A percentile compares a stretch with the other conserved stretches of the same genome.
Conservation (phyloP, 78 protist species). For the Dictyostelium discoideum region DNA sequence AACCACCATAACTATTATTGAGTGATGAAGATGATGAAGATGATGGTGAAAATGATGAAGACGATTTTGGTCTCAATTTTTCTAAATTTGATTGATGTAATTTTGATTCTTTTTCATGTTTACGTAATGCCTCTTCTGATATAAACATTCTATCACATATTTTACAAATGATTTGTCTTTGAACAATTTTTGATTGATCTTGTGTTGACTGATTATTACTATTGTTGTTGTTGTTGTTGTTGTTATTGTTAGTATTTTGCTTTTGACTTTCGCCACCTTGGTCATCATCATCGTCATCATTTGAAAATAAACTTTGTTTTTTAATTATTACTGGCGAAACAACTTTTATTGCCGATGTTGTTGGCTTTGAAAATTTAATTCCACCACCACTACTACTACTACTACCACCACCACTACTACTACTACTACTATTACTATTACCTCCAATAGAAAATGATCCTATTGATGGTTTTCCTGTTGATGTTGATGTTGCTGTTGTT, state of each 20-base stretch:
- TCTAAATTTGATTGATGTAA: slow-evolving; percentile 38
- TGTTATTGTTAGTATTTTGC: neutral
- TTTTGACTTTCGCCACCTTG: neutral
- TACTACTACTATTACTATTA: neutral
- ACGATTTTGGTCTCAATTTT: slow-evolving; percentile 5
- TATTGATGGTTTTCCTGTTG: neutral
- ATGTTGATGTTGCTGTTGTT: slow-evolving; percentile 9
- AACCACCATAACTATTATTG: neutral
- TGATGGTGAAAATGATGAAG: neutral
- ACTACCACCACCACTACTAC: neutral
- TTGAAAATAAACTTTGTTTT: neutral
- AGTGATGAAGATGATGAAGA: neutral
- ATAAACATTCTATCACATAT: slow-evolving; percentile 51
- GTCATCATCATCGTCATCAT: neutral
- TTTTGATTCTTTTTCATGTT: slow-evolving; percentile 70
- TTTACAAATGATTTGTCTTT: slow-evolving; percentile 25
- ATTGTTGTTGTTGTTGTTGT: neutral
- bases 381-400: neutral
- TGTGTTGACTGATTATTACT: neutral
- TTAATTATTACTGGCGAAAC: slow-evolving; percentile 55
- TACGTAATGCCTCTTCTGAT: slow-evolving; percentile 34
- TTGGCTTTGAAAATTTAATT: slow-evolving; percentile 30
- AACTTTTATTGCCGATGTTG: slow-evolving; percentile 33
- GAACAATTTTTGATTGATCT: neutral
- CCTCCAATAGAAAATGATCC: slow-evolving; percentile 9